Evolutionary conservation across 306 rosid genomes (phyloP).

Genomic region (Vigna radiata): DNA sequence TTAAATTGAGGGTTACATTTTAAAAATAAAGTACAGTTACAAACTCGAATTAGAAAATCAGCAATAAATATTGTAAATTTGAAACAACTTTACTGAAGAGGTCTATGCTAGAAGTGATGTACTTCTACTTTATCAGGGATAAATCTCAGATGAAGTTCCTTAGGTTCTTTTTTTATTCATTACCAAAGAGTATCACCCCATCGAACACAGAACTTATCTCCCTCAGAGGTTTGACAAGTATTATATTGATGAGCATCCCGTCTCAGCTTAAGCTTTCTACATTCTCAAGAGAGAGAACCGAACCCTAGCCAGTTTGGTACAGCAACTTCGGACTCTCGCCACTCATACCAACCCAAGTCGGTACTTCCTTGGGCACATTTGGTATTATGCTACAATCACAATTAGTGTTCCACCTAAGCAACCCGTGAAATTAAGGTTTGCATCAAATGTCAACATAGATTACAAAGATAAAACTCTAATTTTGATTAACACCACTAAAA

Average conservation of each 20-base stretch:
- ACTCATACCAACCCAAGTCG: too few species aligned
- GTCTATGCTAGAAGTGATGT: neutral
- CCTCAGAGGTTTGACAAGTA: too few species aligned
- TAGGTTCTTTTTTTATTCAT: neutral
- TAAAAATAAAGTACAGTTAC: neutral
- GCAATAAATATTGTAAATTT: neutral
- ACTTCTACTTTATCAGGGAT: neutral
- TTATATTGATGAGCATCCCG: too few species aligned
- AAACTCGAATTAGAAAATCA: neutral
- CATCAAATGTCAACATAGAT: neutral
- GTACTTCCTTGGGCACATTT: neutral
- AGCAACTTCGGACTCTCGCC: too few species aligned
- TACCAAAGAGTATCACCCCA: too few species aligned
- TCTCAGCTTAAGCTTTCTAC: too few species aligned
- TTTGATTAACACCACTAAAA: neutral
- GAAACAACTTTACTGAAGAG: neutral
- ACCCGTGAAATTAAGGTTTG: neutral
- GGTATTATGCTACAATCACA: neutral
- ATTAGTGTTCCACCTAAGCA: neutral
- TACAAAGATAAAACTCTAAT: neutral
- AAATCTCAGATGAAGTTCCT: neutral
- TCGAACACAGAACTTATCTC: too few species aligned
- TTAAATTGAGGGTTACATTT: neutral
- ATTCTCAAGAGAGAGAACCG: too few species aligned
- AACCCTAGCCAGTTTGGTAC: too few species aligned